phyloP scores from a whole-genome alignment of 768 basidiomycete species.

The Lentinula boryana region DNA sequence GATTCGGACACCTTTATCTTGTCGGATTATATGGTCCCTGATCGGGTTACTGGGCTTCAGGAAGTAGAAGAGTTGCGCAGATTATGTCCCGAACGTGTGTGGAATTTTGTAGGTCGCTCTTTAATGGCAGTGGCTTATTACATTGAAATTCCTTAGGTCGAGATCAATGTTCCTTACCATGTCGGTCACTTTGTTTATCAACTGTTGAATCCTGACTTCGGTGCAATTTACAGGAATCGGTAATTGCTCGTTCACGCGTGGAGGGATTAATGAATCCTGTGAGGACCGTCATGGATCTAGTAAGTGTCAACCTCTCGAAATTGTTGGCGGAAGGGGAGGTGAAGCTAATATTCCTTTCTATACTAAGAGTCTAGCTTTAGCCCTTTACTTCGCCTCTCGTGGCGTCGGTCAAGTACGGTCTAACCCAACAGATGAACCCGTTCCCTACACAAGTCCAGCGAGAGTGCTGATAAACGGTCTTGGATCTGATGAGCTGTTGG shows the following conservation, averaged over 20 bases:
- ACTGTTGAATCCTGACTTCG: not conserved
- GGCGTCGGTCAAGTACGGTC: slow-evolving; percentile 58
- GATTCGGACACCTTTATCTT: slow-evolving; percentile 9
- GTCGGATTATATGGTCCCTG: slow-evolving; percentile 71
- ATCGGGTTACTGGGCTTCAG: slow-evolving; percentile 74
- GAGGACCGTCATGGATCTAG: slow-evolving; percentile 87
- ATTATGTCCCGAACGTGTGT: slow-evolving; percentile 72
- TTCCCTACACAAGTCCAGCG: slow-evolving; percentile 65
- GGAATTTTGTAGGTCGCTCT: slow-evolving; percentile 72
- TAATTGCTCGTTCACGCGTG: slow-evolving; percentile 44
- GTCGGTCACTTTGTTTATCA: slow-evolving; percentile 26
- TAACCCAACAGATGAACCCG: slow-evolving; percentile 25
- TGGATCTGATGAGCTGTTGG: slow-evolving; percentile 93
- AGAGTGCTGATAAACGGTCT: slow-evolving; percentile 85
- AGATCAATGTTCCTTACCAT: slow-evolving; percentile 78
- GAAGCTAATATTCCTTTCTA: not conserved
- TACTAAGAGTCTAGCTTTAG: slow-evolving; percentile 79
- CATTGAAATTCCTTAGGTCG: slow-evolving; percentile 43
- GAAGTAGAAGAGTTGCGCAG: slow-evolving; percentile 72
- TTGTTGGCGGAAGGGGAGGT: not conserved
- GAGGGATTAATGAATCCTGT: slow-evolving; percentile 75
- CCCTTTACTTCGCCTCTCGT: slow-evolving; percentile 89
- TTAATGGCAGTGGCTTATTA: slow-evolving; percentile 3
- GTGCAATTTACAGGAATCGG: slow-evolving; percentile 51
- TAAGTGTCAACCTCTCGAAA: slow-evolving; percentile 26